Evolutionary conservation across 192 early-diverging fungal genomes (phyloP).

Genomic region (Coemansia sp.): DNA sequence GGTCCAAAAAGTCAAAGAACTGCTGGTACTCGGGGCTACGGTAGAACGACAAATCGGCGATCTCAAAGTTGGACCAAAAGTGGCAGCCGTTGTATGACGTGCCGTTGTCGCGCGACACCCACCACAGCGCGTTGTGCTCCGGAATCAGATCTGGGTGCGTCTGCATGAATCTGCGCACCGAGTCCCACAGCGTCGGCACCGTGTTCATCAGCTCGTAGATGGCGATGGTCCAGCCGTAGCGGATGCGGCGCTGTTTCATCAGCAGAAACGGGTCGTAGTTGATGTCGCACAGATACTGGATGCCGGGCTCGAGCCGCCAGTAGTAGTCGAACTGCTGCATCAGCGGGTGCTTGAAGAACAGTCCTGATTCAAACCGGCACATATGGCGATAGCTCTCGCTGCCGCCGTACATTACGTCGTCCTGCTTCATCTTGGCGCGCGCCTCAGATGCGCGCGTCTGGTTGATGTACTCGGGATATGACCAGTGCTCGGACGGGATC

Average conservation of each 20-base stretch:
- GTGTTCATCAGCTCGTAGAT: slow-evolving; percentile 48
- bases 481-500: slow-evolving; percentile 69
- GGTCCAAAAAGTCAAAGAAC: slow-evolving; percentile 71
- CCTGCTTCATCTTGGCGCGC: slow-evolving; percentile 55
- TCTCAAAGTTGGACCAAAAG: slow-evolving; percentile 90
- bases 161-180: slow-evolving; percentile 49
- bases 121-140: slow-evolving; percentile 21
- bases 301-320: slow-evolving; percentile 50
- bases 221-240: slow-evolving; percentile 49
- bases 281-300: slow-evolving; percentile 51
- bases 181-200: slow-evolving; percentile 44
- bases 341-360: slow-evolving; percentile 42
- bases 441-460: slow-evolving; percentile 24
- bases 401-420: slow-evolving; percentile 38
- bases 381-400: slow-evolving; percentile 50
- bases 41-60: slow-evolving; percentile 71
- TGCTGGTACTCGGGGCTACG: slow-evolving; percentile 54
- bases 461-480: slow-evolving; percentile 73
- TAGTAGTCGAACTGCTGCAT: slow-evolving; percentile 48
- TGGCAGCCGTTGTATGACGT: slow-evolving; percentile 64
- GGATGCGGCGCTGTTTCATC: slow-evolving; percentile 39
- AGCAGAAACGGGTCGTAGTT: slow-evolving; percentile 49
- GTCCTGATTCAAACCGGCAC: slow-evolving; percentile 47
- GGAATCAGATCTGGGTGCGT: slow-evolving; percentile 23
- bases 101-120: slow-evolving; percentile 33